Percentiles rank a stretch among this genome's conserved stretches.
Evolutionary conservation across 2,329 filamentous ascomycete species (phyloP).

Genomic region (Nigrospora oryzae): DNA sequence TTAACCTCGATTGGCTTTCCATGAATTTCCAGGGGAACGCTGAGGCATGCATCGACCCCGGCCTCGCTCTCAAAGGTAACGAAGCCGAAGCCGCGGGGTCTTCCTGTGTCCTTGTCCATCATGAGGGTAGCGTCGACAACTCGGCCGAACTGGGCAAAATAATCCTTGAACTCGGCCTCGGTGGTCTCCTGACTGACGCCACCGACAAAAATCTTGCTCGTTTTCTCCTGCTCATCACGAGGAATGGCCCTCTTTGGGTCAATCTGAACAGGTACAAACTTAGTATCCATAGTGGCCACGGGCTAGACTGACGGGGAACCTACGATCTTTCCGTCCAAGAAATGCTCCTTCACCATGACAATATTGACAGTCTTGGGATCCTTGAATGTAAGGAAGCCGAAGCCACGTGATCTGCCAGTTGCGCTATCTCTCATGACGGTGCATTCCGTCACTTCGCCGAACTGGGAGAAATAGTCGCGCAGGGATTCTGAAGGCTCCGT

Average conservation of each 20-base stretch:
- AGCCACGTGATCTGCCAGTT: constrained; percentile 87
- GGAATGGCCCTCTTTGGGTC: constrained; percentile 97
- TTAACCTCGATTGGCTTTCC: constrained; percentile 98
- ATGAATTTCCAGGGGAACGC: constrained; percentile 79
- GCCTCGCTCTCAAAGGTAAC: constrained; percentile 96
- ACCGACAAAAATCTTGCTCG: constrained; percentile 96
- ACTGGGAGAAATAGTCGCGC: constrained; percentile 94
- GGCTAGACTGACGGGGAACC: constrained; percentile 24
- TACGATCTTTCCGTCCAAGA: constrained; percentile 96
- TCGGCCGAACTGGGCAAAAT: constrained; percentile 92
- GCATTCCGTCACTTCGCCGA: constrained; percentile 93
- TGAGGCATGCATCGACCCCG: constrained; percentile 85
- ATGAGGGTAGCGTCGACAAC: constrained; percentile 97
- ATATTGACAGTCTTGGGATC: constrained; percentile 97
- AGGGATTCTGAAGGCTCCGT: constrained; percentile 65
- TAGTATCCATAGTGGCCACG: not conserved
- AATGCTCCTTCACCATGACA: constrained; percentile 99
- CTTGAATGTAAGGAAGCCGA: constrained; percentile 96
- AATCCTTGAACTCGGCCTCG: constrained; percentile 91
- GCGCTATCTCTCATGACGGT: constrained; percentile 98
- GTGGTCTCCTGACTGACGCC: constrained; percentile 96
- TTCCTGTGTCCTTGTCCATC: constrained; percentile 99
- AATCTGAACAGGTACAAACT: constrained; percentile 50
- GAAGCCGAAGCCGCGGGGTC: constrained; percentile 92
- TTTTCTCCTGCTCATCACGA: constrained; percentile 95